phyloP scores from a whole-genome alignment of 768 basidiomycete species.

The Lactarius sp. region DNA sequence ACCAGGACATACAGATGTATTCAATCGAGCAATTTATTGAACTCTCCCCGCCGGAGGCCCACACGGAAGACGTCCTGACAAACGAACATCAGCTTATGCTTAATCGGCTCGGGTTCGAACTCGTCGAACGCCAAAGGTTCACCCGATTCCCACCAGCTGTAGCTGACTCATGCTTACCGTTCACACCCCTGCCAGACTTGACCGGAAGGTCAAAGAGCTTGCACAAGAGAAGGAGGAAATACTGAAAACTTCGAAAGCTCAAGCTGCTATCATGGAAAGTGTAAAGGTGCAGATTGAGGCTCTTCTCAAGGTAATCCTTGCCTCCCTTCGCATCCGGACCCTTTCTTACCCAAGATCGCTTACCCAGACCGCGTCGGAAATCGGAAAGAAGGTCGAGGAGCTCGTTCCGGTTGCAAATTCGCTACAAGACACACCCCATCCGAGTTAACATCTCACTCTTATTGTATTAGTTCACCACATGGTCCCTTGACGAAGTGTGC shows the following conservation, averaged over 20 bases:
- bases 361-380: conserved; percentile 23
- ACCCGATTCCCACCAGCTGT: conserved; percentile 21
- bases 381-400: conserved; percentile 26
- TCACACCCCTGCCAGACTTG: conserved; percentile 46
- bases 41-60: conserved; percentile 65
- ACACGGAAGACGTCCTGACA: conserved; percentile 52
- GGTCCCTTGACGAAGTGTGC: neutral
- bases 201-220: conserved; percentile 65
- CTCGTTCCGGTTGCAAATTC: conserved; percentile 14
- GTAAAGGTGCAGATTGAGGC: conserved; percentile 75
- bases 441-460: neutral
- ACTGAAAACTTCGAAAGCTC: conserved; percentile 73
- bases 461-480: neutral
- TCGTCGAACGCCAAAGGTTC: conserved; percentile 83
- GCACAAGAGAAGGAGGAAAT: conserved; percentile 68
- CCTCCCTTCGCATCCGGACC: neutral
- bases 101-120: conserved; percentile 81
- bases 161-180: conserved; percentile 2
- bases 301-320: conserved; percentile 56
- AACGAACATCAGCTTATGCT: conserved; percentile 85
- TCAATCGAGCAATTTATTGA: conserved; percentile 59
- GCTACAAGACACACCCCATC: neutral
- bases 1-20: conserved; percentile 81
- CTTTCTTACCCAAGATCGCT: neutral
- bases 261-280: conserved; percentile 65